Evolutionary conservation across 331 rosid species (phyloP).

Genomic region (Prunus yedoensis): DNA sequence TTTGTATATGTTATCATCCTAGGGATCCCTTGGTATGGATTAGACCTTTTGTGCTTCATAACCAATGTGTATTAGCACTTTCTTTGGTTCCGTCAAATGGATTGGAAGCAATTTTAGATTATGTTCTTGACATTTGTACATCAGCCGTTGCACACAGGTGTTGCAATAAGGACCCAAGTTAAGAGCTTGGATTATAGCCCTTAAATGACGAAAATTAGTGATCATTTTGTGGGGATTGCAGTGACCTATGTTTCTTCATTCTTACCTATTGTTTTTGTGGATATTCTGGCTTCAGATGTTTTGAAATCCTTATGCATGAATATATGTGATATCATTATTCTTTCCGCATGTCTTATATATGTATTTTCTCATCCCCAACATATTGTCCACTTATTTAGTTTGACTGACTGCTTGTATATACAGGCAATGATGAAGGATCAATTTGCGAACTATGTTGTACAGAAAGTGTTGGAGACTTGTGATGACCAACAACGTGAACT

Average conservation of each 20-base stretch:
- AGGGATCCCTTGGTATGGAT: neutral
- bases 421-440: constrained; percentile 99
- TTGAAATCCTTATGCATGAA: neutral
- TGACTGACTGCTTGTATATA: neutral
- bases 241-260: neutral
- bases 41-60: neutral
- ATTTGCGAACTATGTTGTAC: constrained; percentile 91
- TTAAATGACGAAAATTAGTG: neutral
- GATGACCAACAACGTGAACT: constrained; percentile 95
- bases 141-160: neutral
- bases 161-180: neutral
- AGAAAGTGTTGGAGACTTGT: constrained; percentile 93
- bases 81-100: too few species aligned
- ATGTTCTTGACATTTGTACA: too few species aligned
- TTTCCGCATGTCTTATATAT: neutral
- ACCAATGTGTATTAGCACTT: neutral
- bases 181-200: neutral
- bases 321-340: neutral
- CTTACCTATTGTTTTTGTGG: neutral
- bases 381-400: neutral
- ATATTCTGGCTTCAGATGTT: neutral
- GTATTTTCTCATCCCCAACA: neutral
- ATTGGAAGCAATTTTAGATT: too few species aligned
- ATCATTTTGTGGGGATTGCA: neutral
- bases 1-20: neutral